Evolutionary conservation across 2,329 filamentous ascomycete species (phyloP).

Genomic region (Colletotrichum spinosum): DNA sequence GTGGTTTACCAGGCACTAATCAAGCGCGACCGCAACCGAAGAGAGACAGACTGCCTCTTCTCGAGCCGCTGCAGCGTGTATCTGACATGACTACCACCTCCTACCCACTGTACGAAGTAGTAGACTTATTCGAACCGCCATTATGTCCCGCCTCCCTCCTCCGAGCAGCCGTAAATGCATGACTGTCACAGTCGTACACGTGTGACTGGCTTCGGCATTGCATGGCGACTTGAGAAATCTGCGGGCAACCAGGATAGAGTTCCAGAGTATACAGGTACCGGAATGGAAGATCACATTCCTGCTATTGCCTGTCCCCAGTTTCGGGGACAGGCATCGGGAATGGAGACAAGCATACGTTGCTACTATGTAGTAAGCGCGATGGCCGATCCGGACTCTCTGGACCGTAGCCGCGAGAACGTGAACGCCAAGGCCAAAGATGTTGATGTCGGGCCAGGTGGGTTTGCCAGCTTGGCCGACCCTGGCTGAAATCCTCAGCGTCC

Average conservation of each 20-base stretch:
- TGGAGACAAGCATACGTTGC: too few species aligned
- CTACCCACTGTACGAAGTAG: too few species aligned
- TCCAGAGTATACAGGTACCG: conserved; percentile 2
- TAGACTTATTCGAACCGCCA: too few species aligned
- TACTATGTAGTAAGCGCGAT: conserved; percentile 6
- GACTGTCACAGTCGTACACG: background rate
- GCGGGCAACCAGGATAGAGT: conserved; percentile 30
- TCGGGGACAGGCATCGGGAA: background rate
- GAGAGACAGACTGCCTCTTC: too few species aligned
- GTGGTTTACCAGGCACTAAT: too few species aligned
- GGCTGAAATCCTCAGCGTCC: conserved; percentile 13
- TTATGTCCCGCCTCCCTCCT: too few species aligned
- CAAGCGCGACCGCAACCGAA: too few species aligned
- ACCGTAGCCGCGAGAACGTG: conserved; percentile 10
- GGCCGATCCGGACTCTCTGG: conserved; percentile 13
- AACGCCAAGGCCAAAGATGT: too few species aligned
- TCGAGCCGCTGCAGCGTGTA: too few species aligned
- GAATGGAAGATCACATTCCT: conserved; percentile 18
- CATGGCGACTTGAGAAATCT: conserved; percentile 15
- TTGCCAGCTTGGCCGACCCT: background rate
- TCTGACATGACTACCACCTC: too few species aligned
- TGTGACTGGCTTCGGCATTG: conserved; percentile 12
- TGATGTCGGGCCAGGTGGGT: conserved; percentile 12
- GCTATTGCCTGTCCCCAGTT: conserved; percentile 1
- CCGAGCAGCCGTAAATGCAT: background rate